These are phyloP conservation scores for Phytophthora fragariae DNA, from an alignment of 352 stramenopile species.

Conservation along the genomic window DNA sequence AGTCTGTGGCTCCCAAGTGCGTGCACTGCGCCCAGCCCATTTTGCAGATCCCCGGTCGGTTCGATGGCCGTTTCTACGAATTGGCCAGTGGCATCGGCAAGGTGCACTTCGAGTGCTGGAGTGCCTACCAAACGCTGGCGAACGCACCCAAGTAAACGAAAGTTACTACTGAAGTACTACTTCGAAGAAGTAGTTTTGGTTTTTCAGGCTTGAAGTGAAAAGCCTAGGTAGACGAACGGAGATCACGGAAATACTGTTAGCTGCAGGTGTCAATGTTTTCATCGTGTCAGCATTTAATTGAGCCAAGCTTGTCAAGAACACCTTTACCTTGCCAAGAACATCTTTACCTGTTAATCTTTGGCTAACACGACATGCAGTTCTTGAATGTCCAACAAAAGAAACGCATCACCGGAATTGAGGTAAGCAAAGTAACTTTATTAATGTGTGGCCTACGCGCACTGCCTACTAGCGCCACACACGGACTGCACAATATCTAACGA, in stretches of 20 bases:
- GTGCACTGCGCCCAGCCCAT: slow-evolving; percentile 81
- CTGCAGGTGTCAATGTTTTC: neutral
- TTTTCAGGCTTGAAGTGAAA: slow-evolving; percentile 30
- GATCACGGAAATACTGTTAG: slow-evolving; percentile 5
- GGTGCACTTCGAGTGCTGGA: slow-evolving; percentile 90
- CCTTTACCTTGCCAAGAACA: neutral
- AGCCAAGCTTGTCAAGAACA: slow-evolving; percentile 4
- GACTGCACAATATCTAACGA: slow-evolving; percentile 30
- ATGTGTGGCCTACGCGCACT: slow-evolving; percentile 1
- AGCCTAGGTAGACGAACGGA: slow-evolving; percentile 10
- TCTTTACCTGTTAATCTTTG: neutral
- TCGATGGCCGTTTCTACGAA: slow-evolving; percentile 88
- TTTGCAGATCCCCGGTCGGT: slow-evolving; percentile 72
- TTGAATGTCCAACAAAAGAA: no score
- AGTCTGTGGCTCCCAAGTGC: slow-evolving; percentile 74
- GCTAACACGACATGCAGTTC: neutral
- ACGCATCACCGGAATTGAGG: neutral
- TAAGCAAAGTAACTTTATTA: slow-evolving; percentile 20
- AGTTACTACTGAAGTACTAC: neutral
- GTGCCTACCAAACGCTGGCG: slow-evolving; percentile 65
- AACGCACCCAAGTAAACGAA: slow-evolving; percentile 35
- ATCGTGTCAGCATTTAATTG: slow-evolving; percentile 19
- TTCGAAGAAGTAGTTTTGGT: neutral
- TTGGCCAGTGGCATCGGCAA: slow-evolving; percentile 78
- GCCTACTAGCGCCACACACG: slow-evolving; percentile 3